Conservation (phyloP, 176 grass and related monocot genomes). For the Tuctoria greenei region DNA sequence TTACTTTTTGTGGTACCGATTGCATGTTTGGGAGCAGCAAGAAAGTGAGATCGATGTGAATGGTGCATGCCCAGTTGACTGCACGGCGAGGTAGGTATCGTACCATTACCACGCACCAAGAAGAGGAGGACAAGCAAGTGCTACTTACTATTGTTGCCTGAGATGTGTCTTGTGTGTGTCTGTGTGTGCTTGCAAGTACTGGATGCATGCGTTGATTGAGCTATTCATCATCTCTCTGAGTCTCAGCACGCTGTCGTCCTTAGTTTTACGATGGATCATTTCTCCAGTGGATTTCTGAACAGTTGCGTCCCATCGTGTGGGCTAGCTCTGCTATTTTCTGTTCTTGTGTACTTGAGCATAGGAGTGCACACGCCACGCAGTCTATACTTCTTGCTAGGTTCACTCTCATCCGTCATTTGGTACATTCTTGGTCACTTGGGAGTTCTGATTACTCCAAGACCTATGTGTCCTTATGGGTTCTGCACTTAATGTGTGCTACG, state of each 20-base stretch:
- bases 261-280: constrained; percentile 30
- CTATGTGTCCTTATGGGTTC: background rate
- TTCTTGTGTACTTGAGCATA: constrained; percentile 25
- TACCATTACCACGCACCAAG: constrained; percentile 30
- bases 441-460: background rate
- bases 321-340: constrained; percentile 10
- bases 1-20: constrained; percentile 47
- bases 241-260: constrained; percentile 4
- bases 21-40: background rate
- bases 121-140: constrained; percentile 23
- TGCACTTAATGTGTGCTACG: background rate
- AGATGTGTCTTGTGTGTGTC: constrained; percentile 35
- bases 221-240: constrained; percentile 28
- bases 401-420: background rate
- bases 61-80: constrained; percentile 39
- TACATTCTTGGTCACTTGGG: background rate
- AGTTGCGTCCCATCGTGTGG: constrained; percentile 28
- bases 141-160: constrained; percentile 16
- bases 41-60: constrained; percentile 42
- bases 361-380: background rate
- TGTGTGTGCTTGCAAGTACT: constrained; percentile 11
- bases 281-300: constrained; percentile 34
- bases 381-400: background rate
- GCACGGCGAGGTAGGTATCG: background rate
- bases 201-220: constrained; percentile 31